Percentiles rank a stretch among this genome's conserved stretches.
Evolutionary conservation across 2,329 filamentous ascomycete genomes (phyloP).

Genomic region (Neocucurbitaria cava): DNA sequence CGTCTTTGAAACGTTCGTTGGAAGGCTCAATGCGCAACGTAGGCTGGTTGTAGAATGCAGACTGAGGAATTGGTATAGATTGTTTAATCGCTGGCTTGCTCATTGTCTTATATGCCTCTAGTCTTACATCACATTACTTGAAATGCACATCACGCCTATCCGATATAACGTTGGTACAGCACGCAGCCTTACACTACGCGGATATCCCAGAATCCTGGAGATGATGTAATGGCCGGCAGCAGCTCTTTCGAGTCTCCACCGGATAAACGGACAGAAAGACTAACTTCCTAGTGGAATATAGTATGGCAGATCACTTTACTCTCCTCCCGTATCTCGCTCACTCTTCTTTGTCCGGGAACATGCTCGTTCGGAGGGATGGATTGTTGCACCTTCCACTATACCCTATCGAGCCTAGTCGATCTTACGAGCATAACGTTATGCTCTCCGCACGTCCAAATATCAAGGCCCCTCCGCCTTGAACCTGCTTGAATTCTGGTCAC

Average conservation of each 20-base stretch:
- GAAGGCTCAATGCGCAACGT: not conserved
- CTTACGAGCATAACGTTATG: slow-evolving; percentile 37
- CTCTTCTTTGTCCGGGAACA: not conserved
- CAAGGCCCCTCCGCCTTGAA: not conserved
- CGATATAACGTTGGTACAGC: not conserved
- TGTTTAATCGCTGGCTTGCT: not conserved
- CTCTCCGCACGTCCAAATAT: slow-evolving; percentile 10
- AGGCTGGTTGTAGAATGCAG: not conserved
- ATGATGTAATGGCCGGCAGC: not conserved
- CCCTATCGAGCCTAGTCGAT: slow-evolving; percentile 7
- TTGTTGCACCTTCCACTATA: slow-evolving; percentile 5
- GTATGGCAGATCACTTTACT: not conserved
- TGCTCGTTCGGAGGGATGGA: slow-evolving; percentile 4
- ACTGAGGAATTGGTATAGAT: not conserved
- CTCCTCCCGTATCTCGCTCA: not conserved
- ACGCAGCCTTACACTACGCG: not conserved
- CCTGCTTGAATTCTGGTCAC: not conserved
- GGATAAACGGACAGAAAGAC: not conserved
- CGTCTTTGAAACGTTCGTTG: not conserved
- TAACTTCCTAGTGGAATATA: not conserved
- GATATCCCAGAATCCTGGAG: no score
- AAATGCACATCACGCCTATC: no score
- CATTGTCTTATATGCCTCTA: not conserved
- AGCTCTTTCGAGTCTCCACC: no score
- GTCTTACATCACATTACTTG: not conserved